Evolutionary conservation across 2,329 filamentous ascomycete species (phyloP), one percentile per base, ranked within the genome.

Genomic region (Venturia aucupariae): DNA sequence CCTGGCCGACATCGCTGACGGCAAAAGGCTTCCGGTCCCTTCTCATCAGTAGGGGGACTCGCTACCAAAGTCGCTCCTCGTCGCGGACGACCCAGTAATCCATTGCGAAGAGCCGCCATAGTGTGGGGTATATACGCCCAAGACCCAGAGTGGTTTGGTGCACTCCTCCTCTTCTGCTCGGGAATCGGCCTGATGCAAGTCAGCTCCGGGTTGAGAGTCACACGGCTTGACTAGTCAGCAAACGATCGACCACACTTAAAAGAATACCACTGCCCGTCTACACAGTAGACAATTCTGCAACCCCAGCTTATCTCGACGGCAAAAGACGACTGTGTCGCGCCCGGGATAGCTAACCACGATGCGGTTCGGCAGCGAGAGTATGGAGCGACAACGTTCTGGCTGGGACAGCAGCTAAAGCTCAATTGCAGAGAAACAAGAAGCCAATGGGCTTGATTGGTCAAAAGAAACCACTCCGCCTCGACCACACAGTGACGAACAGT

Each of bases 401-500:
- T 17, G 51, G 17, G 24, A 35, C 27, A 35, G 35, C 51, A 57
- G 51, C 51, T 57, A 10, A 57, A 57, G 19, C 51, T 22, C 22
- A 27, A 35, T n/a, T n/a, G 19, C 51, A 57, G 51, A 57, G 19
- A 57, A n/a, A n/a, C 15, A 57, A 22, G 51, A 57, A 10, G 27
- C 30, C 51, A 57, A 35, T 22, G 30, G 30, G 27, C 51, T 57
- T 22, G 51, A 35, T 35, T 57, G 51, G 51, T n/a, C 51, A 57
- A 35, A 57, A 30, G 51, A 57, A 57, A 17, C 27, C 19, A 35
- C 30, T 35, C 51, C 30, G 51, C 27, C 51, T 32, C 30, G 51
- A 7, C 51, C 0, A 19, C 51, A 57, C 4, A 35, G 19, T 22
- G 64, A 63, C 35, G 69, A 69, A 59, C 68, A 64, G 42, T 64